A percentile compares a stretch with the other conserved stretches of the same genome.
phyloP scores from a whole-genome alignment of 768 basidiomycete genomes.

The Pleurotus cornucopiae region DNA sequence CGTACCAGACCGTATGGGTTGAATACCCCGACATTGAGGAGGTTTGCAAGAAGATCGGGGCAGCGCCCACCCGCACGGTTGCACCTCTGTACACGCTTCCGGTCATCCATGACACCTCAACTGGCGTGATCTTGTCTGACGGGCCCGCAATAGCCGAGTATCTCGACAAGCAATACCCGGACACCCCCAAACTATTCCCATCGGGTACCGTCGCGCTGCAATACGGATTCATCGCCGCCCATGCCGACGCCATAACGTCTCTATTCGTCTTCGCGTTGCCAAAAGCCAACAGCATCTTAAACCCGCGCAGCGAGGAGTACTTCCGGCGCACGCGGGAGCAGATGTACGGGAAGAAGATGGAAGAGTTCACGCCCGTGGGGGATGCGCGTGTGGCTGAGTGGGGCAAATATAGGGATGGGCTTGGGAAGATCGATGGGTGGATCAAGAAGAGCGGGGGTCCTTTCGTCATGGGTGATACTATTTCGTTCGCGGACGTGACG shows the following conservation, averaged over 20 bases:
- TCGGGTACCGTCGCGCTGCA: conserved; percentile 1
- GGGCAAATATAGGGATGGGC: not conserved
- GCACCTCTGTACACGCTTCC: conserved; percentile 32
- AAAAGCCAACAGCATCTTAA: not conserved
- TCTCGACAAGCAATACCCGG: conserved; percentile 37
- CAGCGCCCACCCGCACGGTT: conserved; percentile 19
- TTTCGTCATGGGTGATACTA: conserved; percentile 5
- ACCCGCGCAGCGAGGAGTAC: conserved; percentile 4
- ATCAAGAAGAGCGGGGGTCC: conserved; percentile 4
- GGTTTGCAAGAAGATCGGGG: conserved; percentile 26
- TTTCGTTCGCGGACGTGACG: conserved; percentile 2
- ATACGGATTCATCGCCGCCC: not conserved
- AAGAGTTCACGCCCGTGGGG: not conserved
- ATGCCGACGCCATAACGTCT: not conserved
- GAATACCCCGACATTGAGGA: conserved; percentile 37
- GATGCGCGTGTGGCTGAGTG: conserved; percentile 2
- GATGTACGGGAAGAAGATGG: not conserved
- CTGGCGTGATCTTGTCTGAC: conserved; percentile 28
- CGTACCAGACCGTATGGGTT: conserved; percentile 36
- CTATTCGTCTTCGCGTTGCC: not conserved
- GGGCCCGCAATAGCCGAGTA: conserved; percentile 36
- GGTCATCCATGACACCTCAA: conserved; percentile 34
- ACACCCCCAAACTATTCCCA: conserved; percentile 11
- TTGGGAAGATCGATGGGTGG: conserved; percentile 2
- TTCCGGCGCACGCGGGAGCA: conserved; percentile 4